Evolutionary conservation across 1,284 basidiomycete genomes (phyloP), one percentile per base, ranked within the genome.

Genomic region (Blastosporella zonata): DNA sequence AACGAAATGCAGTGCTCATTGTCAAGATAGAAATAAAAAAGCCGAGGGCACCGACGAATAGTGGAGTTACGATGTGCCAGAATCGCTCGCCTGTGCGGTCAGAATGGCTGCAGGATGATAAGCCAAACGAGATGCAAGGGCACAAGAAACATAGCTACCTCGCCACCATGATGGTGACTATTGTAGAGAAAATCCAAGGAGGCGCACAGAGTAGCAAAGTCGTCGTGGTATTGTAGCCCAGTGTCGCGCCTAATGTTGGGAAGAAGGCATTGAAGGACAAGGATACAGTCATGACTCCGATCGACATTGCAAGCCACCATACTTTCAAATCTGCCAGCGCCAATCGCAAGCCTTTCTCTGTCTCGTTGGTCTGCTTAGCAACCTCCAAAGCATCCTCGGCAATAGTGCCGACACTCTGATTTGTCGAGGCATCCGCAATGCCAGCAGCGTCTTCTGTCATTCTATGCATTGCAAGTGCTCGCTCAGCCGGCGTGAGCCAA

Each of bases 211-310:
- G 73, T 36, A 91, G 61, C 27, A 91, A 70, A 3, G 87, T 84
- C 21, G 83, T 73, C 2, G 81, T 86, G 27, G 71, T 66, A 57
- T 69, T 74, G 65, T 78, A 90, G 10, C 87, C 86, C 61, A 93
- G 71, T 6, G 90, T 92, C 6, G 74, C 76, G 37, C 69, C 79
- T 52, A 85, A 64, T 0, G 85, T 88, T 20, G 87, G 86, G 71
- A 90, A 87, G 67, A 80, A 85, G 13, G 82, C 82, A 64, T 90
- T 90, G 76, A 90, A 92, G 8, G 79, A 82, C 6, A 91, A 64
- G 8, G 83, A 78, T 50, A 88, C 61, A 46, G 77, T 74, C 62
- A 74, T 59, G 12, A 67, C 60, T 3, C 71, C 74, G 50, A 79
- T 54, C 8, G 74, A 67, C n/a, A 78, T 52, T 15, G 77, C 68